phyloP scores from a whole-genome alignment of 805 yeast genomes.

The Nakazawaea populi region DNA sequence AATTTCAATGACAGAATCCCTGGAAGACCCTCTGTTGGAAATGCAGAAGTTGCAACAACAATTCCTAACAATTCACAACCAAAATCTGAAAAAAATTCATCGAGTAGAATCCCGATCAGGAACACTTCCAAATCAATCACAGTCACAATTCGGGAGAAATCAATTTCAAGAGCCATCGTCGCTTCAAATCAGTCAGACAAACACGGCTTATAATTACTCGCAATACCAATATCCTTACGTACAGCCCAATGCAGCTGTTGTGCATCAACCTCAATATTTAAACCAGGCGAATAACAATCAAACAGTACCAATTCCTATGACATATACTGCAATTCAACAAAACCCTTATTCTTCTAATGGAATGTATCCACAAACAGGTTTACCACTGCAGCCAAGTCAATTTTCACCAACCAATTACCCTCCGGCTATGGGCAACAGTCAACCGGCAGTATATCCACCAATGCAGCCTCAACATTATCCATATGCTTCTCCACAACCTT shows the following conservation, averaged over 20 bases:
- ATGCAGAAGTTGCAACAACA: constrained; percentile 16
- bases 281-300: constrained; percentile 9
- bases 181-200: neutral
- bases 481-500: constrained; percentile 14
- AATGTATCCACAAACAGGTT: constrained; percentile 6
- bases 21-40: constrained; percentile 10
- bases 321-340: neutral
- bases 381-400: neutral
- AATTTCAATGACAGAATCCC: neutral
- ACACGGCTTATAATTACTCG: neutral
- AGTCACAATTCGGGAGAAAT: constrained; percentile 1
- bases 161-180: constrained; percentile 9
- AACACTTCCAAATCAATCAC: constrained; percentile 10
- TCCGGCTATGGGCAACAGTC: neutral
- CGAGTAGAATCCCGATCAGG: constrained; percentile 3
- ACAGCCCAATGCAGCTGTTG: neutral
- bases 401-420: neutral
- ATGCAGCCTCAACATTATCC: constrained; percentile 12
- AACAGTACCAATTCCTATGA: constrained; percentile 11
- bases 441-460: neutral
- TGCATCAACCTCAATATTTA: constrained; percentile 11
- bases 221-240: neutral
- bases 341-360: constrained; percentile 1
- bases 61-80: constrained; percentile 7
- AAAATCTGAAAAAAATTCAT: neutral